Percentiles rank a stretch among this genome's conserved stretches.
phyloP scores from a whole-genome alignment of 2,329 filamentous ascomycete genomes.

The Fusarium annulatum region DNA sequence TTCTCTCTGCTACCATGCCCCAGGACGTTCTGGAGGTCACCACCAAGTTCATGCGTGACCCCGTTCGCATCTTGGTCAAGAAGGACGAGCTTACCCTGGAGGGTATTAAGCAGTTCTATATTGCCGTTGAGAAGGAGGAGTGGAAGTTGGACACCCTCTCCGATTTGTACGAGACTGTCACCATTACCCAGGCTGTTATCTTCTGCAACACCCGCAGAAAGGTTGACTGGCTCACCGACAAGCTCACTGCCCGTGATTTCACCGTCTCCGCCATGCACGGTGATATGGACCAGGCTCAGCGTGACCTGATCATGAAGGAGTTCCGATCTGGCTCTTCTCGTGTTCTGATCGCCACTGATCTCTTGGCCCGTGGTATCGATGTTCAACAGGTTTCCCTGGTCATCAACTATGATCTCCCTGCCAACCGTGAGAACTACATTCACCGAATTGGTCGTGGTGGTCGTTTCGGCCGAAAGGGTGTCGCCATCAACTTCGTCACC shows the following conservation, averaged over 20 bases:
- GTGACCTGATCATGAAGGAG: conserved; percentile 99
- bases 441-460: conserved; percentile 99
- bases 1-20: conserved; percentile 98
- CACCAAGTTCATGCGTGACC: conserved; percentile 99
- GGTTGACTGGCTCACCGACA: conserved; percentile 99
- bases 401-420: conserved; percentile 99
- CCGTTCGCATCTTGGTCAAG: conserved; percentile 98
- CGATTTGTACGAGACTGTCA: conserved; percentile 98
- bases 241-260: conserved; percentile 98
- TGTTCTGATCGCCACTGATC: conserved; percentile 97
- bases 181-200: conserved; percentile 99
- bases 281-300: conserved; percentile 98
- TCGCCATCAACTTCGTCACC: conserved; percentile 99
- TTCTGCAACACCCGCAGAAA: conserved; percentile 99
- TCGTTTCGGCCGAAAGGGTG: conserved; percentile 99
- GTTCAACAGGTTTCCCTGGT: conserved; percentile 99
- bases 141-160: conserved; percentile 99
- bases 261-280: conserved; percentile 99
- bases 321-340: conserved; percentile 98
- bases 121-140: conserved; percentile 99
- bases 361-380: conserved; percentile 99
- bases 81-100: conserved; percentile 99
- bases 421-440: conserved; percentile 99
- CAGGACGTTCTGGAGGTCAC: conserved; percentile 99
- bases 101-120: conserved; percentile 99